Evolutionary conservation across 768 basidiomycete species (phyloP), one percentile per base, ranked within the genome.

Genomic region (Rhizopogon sp.): DNA sequence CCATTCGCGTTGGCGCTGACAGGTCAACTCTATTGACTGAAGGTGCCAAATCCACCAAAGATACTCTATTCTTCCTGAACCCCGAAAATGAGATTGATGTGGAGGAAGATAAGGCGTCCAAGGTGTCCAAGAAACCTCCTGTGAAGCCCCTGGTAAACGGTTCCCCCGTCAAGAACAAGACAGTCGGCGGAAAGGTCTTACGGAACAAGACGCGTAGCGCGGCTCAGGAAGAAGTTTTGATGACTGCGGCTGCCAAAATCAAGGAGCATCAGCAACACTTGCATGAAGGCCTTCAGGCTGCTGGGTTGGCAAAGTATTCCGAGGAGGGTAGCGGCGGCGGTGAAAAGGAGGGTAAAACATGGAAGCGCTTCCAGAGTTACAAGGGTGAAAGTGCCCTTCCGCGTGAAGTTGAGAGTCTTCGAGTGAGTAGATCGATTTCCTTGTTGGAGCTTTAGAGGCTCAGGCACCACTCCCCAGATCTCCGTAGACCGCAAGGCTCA

Each of bases 361-460:
- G 94, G 88, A 96, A 95, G 69, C 83, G 86, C 58, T 98, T 96
- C 75, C 93, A 93, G 74, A 96, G 93, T 62, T 99, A 98, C 72
- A 93, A 93, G 71, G 89, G 95, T 35, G 96, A 99, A 65, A 90
- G 80, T 13, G 95, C 87, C 49, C 70, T 98, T 35, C 97, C 96
- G 2, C 76, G 78, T n/a, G 88, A 93, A 55, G 85, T 87, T 6
- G 90, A 94, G 57, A 79, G 78, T 57, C 69, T 94, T 46, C 79
- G 88, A 68, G 94, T 97, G 68, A 64, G 86, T 74, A 6, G 17
- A 25, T 43, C 16, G 8, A 44, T 20, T 37, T 10, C 5, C 20
- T 37, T 5, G 22, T 22, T 35, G 33, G 20, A 37, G 31, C 35
- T 16, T 49, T 6, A 22, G 7, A 37, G 14, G 14, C 47, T 49